Evolutionary conservation across 192 early-diverging fungal genomes (phyloP).

Genomic region (Phlyctochytrium arcticum): DNA sequence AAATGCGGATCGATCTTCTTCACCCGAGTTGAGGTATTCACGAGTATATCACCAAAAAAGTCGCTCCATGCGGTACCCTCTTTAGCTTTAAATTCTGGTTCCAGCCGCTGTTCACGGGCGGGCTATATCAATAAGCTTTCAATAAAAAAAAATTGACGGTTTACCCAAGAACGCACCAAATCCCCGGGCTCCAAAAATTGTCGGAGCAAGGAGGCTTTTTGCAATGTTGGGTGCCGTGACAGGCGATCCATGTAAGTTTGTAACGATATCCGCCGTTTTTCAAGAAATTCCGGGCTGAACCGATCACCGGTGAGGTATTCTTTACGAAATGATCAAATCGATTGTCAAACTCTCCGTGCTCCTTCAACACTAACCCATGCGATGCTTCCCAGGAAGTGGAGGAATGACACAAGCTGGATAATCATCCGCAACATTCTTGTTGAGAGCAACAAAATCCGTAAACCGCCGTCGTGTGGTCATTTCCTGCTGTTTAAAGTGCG

Average conservation of each 20-base stretch:
- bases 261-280: conserved; percentile 67
- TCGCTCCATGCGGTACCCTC: too few species aligned
- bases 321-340: conserved; percentile 10
- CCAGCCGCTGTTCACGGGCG: too few species aligned
- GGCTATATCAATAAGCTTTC: too few species aligned
- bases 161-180: conserved; percentile 17
- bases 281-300: conserved; percentile 89
- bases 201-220: conserved; percentile 61
- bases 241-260: conserved; percentile 84
- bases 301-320: conserved; percentile 95
- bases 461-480: conserved; percentile 80
- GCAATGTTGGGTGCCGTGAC: conserved; percentile 74
- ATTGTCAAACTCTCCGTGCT: neutral
- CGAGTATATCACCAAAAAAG: conserved; percentile 74
- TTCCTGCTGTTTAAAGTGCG: conserved; percentile 46
- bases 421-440: conserved; percentile 67
- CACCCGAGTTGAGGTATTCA: conserved; percentile 89
- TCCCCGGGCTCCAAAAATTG: conserved; percentile 84
- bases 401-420: conserved; percentile 80
- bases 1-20: conserved; percentile 85
- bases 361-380: conserved; percentile 58
- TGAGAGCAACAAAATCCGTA: conserved; percentile 92
- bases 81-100: too few species aligned
- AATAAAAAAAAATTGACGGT: too few species aligned
- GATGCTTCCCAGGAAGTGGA: conserved; percentile 87